These are phyloP conservation scores for Alternaria tenuissima DNA, from an alignment of 2,329 filamentous ascomycete species.

Conservation along the genomic window DNA sequence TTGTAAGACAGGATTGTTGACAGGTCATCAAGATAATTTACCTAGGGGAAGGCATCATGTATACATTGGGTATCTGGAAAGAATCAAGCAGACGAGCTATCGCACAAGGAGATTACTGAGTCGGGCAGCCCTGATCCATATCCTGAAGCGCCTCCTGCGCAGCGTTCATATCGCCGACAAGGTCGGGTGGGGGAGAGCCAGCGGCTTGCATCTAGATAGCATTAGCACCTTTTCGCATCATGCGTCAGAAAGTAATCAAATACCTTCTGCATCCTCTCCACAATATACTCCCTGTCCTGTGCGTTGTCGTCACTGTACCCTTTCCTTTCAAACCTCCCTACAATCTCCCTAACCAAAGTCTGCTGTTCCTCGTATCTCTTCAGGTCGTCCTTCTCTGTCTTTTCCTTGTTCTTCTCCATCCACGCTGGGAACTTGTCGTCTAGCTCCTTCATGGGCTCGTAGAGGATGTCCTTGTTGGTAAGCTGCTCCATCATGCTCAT, in stretches of 20 bases:
- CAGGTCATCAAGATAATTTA: neutral
- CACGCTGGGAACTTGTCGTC: slow-evolving; percentile 91
- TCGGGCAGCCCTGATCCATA: slow-evolving; percentile 67
- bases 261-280: slow-evolving; percentile 98
- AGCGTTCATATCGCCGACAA: slow-evolving; percentile 88
- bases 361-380: slow-evolving; percentile 84
- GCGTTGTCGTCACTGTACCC: slow-evolving; percentile 84
- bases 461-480: slow-evolving; percentile 97
- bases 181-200: slow-evolving; percentile 86
- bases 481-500: slow-evolving; percentile 99
- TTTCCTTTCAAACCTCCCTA: slow-evolving; percentile 83
- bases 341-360: slow-evolving; percentile 82
- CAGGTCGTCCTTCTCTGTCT: slow-evolving; percentile 72
- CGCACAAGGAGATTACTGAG: slow-evolving; percentile 58
- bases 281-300: slow-evolving; percentile 87
- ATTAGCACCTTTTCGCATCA: neutral
- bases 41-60: slow-evolving; percentile 3
- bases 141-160: slow-evolving; percentile 73
- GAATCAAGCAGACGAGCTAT: slow-evolving; percentile 9
- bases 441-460: slow-evolving; percentile 98
- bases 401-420: slow-evolving; percentile 79
- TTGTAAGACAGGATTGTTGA: neutral
- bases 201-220: slow-evolving; percentile 87
- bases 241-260: neutral
- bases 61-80: slow-evolving; percentile 37